Evolutionary conservation across 352 stramenopile species (phyloP).

Genomic region (Thalassiosira ordinaria): DNA sequence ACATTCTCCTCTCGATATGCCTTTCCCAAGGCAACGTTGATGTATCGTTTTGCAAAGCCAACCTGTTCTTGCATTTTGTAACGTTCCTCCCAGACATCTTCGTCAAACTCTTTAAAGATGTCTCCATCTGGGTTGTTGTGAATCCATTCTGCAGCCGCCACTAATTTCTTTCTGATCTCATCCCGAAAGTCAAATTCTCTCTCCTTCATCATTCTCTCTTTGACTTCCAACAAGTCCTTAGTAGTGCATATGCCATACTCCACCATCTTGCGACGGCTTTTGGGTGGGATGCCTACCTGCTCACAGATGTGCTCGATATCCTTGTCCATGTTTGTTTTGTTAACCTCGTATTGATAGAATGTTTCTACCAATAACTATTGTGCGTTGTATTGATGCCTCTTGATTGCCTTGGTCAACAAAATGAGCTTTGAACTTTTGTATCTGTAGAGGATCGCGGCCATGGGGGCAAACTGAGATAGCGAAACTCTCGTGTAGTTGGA

Average conservation of each 20-base stretch:
- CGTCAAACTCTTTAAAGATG: slow-evolving; percentile 34
- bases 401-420: no score
- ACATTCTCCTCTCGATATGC: slow-evolving; percentile 10
- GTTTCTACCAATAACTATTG: no score
- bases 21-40: slow-evolving; percentile 14
- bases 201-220: slow-evolving; percentile 2
- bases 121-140: slow-evolving; percentile 26
- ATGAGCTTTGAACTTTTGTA: no score
- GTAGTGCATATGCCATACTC: slow-evolving; percentile 15
- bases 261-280: slow-evolving; percentile 6
- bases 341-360: no score
- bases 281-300: slow-evolving; percentile 11
- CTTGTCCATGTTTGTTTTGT: slow-evolving; percentile 12
- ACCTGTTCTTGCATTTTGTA: neutral
- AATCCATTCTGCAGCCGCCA: slow-evolving; percentile 19
- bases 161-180: slow-evolving; percentile 25
- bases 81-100: slow-evolving; percentile 9
- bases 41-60: slow-evolving; percentile 19
- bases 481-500: no score
- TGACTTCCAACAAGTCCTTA: slow-evolving; percentile 1
- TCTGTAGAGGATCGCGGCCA: no score
- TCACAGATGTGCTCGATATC: slow-evolving; percentile 22
- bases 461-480: no score
- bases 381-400: no score
- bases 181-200: slow-evolving; percentile 8